A percentile compares a stretch with the other conserved stretches of the same genome.
Evolutionary conservation across 306 rosid genomes (phyloP).

Genomic region (Sophora flavescens): DNA sequence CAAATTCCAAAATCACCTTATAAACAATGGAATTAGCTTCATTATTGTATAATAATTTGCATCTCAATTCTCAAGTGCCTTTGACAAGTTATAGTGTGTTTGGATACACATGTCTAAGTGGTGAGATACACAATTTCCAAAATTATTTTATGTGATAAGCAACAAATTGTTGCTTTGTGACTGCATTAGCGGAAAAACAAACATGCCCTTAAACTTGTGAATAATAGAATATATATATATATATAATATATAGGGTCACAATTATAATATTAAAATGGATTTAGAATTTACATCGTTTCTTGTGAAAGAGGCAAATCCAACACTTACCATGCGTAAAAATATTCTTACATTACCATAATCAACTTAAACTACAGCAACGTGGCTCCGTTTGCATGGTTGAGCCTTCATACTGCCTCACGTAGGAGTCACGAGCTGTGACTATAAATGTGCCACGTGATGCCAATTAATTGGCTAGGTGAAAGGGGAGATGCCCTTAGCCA

Average conservation of each 20-base stretch:
- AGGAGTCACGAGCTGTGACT: constrained; percentile 44
- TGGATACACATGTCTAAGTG: no score
- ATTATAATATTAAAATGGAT: constrained; percentile 24
- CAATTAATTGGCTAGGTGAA: constrained; percentile 20
- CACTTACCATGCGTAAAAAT: background rate
- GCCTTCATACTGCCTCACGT: constrained; percentile 37
- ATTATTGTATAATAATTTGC: background rate
- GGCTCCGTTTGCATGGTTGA: constrained; percentile 42
- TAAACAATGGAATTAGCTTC: no score
- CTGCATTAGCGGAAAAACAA: no score
- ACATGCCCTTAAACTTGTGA: no score
- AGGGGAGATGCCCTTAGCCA: constrained; percentile 44
- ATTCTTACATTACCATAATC: background rate
- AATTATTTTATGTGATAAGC: no score
- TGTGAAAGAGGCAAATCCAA: background rate
- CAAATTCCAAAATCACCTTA: no score
- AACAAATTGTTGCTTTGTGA: no score
- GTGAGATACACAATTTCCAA: no score
- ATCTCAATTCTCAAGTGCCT: background rate
- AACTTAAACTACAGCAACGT: constrained; percentile 31
- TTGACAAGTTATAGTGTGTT: background rate
- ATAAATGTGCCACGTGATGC: constrained; percentile 46
- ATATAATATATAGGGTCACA: background rate
- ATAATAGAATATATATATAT: background rate
- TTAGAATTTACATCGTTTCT: background rate